Percentiles rank a stretch among this genome's conserved stretches.
These are phyloP conservation scores for Stromatinia cepivora DNA, from an alignment of 2,329 filamentous ascomycete genomes.

Conservation along the genomic window DNA sequence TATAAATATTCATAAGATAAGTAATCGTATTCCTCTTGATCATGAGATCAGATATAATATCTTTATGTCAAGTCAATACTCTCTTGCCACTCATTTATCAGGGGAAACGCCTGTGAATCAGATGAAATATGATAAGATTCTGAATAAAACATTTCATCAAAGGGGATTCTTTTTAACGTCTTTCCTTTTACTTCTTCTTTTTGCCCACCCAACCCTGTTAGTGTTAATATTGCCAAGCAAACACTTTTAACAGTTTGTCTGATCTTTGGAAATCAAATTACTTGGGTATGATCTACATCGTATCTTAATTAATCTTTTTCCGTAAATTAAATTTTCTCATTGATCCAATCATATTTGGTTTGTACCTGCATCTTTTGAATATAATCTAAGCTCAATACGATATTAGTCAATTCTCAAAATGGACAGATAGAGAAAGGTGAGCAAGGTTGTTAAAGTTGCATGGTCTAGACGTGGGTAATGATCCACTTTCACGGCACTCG, in stretches of 20 bases:
- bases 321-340: background rate
- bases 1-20: background rate
- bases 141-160: no score
- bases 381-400: background rate
- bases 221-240: background rate
- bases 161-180: background rate
- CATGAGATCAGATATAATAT: background rate
- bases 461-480: background rate
- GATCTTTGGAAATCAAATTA: background rate
- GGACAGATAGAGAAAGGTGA: background rate
- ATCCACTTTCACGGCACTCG: conserved; percentile 6
- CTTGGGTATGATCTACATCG: background rate
- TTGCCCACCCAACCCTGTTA: no score
- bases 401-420: background rate
- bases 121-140: background rate
- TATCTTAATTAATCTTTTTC: background rate
- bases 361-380: background rate
- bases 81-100: background rate
- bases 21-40: background rate
- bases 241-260: background rate
- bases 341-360: background rate
- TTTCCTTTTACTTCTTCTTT: background rate
- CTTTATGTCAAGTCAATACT: background rate
- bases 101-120: background rate
- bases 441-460: background rate